Base-by-base conservation (phyloP, 495 filamentous ascomycete species). In the Penicillium maclennaniae region DNA sequence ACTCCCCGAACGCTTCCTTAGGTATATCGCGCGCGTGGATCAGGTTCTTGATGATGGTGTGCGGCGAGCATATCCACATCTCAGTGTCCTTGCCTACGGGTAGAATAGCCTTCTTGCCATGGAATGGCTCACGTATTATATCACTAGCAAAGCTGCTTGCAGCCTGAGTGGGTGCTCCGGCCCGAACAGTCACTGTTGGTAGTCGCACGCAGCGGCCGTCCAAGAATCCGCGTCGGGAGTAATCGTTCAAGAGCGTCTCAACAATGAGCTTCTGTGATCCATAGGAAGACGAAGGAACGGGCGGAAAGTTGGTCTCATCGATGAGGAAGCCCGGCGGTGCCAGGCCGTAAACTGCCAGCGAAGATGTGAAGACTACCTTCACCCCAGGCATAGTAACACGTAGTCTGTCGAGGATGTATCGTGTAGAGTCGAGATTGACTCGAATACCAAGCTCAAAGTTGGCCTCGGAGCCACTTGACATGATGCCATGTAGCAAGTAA, bases 401-500 rank as follows among this genome's bases (percentile, higher is more conserved):
- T 6, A 91, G 75, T 26, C 73, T 69, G 44, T 89, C 80, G 26
- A 91, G 72, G 40, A 92, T 73, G 26, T 71, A 69, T 15, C 83
- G 74, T 3, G 83, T 83, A n/a, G 85, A 79, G 67, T 91, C 81
- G 31, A 95, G 74, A 66, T 95, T 95, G 46, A 91, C 87, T 38
- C 67, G 67, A 47, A 89, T 76, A 3, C 87, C 88, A 14, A 88
- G 75, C 42, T 89, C 86, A 60, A 88, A 84, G 65, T 92, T 79
- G 21, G 83, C 83, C 64, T 95, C 89, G 16, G 83, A 77, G 42
- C 85, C 86, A 19, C 83, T 80, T 34, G 86, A 89, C 89, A 92
- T 92, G 70, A 95, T 89, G 43, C 89, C 89, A 69, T 95, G 89
- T 59, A 95, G 83, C 48, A 91, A 65, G 72, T 87, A 92, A 59